Base-by-base conservation (phyloP, 768 basidiomycete species). In the Rhodotorula toruloides region DNA sequence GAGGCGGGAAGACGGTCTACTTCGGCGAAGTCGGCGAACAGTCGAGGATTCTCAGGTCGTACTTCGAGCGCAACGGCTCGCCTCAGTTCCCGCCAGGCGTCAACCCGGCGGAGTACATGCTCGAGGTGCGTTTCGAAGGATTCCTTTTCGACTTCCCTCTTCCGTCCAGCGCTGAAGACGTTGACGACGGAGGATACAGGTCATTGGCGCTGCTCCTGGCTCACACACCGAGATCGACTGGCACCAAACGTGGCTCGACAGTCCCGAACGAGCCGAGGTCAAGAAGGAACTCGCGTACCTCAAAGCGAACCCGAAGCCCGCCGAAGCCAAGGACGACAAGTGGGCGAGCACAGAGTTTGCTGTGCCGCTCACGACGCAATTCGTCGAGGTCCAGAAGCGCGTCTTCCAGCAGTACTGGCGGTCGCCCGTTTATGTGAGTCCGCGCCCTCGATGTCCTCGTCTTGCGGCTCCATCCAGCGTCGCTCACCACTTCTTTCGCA, bases 171-270 rank as follows among this genome's bases (percentile, higher is more conserved):
- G n/a, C n/a, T n/a, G n/a, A n/a, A n/a, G n/a, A n/a, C n/a, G n/a
- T n/a, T n/a, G n/a, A n/a, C n/a, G n/a, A n/a, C n/a, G n/a, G n/a
- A n/a, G n/a, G n/a, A n/a, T 5, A 80, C 32, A 81, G 43, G 79
- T 77, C 32, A 79, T 80, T 61, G 89, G 89, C 56, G 82, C 88
- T 44, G 79, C 78, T 27, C 81, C 85, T 16, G 83, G 87, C 0
- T 82, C 85, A 31, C 42, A 39, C 29, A 43, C 90, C 40, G 82
- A 86, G 58, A 84, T 84, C 36, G 91, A 94, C 73, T 94, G 91
- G 91, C 86, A 86, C 63, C 85, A 90, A 66, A 80, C 90, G 54
- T 94, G 91, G 91, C 77, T 83, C 39, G 81, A 90, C 37, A 87
- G 87, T 1, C 82, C 86, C 56, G 88, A 93, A 77, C 75, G 72